Evolutionary conservation across 2,329 filamentous ascomycete genomes (phyloP), one percentile per base, ranked within the genome.

Genomic region (Oidium heveae): DNA sequence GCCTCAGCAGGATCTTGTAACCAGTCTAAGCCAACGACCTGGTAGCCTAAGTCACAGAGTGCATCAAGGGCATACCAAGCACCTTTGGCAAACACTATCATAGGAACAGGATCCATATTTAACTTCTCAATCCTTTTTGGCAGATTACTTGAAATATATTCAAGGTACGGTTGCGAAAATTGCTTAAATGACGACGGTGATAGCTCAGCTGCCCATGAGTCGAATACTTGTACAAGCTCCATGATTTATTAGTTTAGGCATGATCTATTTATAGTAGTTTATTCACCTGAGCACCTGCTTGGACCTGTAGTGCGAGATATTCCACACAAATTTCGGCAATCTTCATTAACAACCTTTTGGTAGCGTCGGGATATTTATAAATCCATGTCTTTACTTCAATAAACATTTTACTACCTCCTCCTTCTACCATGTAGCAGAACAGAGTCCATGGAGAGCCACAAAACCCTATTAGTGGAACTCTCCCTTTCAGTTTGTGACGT

Each of bases 391-490:
- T 98, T 63, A 79, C 83, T 69, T 94, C 82, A 57, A 85, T 80
- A 70, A 96, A 96, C 65, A 96, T 73, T 72, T 96, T 96, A 61
- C 84, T 93, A 46, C 91, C 91, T 51, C 91, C 91, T 16, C 91
- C 91, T 69, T 98, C 91, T 18, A 96, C 86, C 91, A 98, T 98
- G 71, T 98, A 98, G 72, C 89, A 94, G 64, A 98, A 76, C 57
- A 98, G 69, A 1, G 91, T 98, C 86, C 91, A 98, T 0, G 91
- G 91, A 8, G 91, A 88, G 55, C 91, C 91, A 63, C 88, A 95
- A 71, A 98, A 98, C 37, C 91, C 91, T 66, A 94, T 93, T 59
- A 98, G 70, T 6, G 91, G 91, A 34, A 98, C 91, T 49, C 87
- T 75, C 0, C 91, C 91, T 51, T 80, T 74, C 54, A 98, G 71